Base-by-base conservation (phyloP, 2,329 filamentous ascomycete genomes). In the Basipetospora chlamydospora region DNA sequence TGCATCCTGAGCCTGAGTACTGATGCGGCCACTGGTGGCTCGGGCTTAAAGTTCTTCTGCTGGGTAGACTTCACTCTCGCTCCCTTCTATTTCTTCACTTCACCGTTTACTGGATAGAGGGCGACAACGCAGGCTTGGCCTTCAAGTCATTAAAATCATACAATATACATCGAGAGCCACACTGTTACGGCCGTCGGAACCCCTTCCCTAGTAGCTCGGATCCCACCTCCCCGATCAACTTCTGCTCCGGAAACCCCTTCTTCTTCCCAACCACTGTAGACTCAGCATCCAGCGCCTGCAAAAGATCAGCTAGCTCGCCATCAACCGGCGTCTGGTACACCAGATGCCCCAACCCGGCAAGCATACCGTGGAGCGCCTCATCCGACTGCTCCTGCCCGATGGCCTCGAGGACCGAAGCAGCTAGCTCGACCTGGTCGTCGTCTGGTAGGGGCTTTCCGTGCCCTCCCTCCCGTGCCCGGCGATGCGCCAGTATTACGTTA, bases 271-370 rank as follows among this genome's bases (percentile, higher is more conserved):
- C 40, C 1, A 93, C 63, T 0, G 71, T 76, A 3, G 70, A 71
- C 22, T 67, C 63, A 0, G 85, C 82, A 51, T 87, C 85, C 65
- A 95, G 70, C 1, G 76, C 78, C 39, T 72, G 70, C 44, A 86
- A 67, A n/a, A 94, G 57, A 52, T 93, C 85, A 9, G 77, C 64
- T n/a, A 95, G 53, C 45, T 87, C 81, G 1, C 86, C 81, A 21
- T 80, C 72, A 25, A 74, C 49, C 5, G 76, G 71, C 2, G 74
- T 70, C 42, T 73, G 73, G 50, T 87, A 94, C 1, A 79, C 66
- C 18, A 95, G 52, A 45, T 85, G 72, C 0, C 86, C 88, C 13
- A 93, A 54, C 2, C 80, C 80, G 12, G 86, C 63, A 23, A 94
- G 48, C 54, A 87, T 73, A 0, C 84, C 84, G 49, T 80, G 81